A percentile compares a stretch with the other conserved stretches of the same genome.
These are phyloP conservation scores for Caryopteris hybrid DNA, from an alignment of 305 asterid species.

Conservation along the genomic window DNA sequence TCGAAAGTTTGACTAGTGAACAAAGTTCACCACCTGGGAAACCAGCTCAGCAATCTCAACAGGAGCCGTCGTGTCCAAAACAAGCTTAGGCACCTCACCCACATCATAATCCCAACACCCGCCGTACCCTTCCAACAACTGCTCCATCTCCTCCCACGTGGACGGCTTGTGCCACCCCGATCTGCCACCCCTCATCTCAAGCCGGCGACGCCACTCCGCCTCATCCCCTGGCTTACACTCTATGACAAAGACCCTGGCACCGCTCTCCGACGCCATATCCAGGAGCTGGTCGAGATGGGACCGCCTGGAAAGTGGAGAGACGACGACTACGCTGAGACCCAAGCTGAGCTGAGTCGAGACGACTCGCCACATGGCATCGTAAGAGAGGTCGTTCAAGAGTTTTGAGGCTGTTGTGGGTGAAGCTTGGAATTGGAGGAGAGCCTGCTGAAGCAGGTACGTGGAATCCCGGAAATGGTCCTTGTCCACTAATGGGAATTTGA, in stretches of 20 bases:
- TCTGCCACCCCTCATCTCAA: conserved; percentile 45
- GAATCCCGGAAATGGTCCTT: conserved; percentile 65
- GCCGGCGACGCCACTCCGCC: conserved; percentile 60
- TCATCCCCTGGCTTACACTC: conserved; percentile 61
- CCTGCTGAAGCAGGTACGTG: conserved; percentile 39
- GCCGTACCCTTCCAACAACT: conserved; percentile 47
- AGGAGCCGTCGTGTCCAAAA: conserved; percentile 53
- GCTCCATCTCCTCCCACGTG: conserved; percentile 67
- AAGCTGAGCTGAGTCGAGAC: conserved; percentile 45
- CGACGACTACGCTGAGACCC: conserved; percentile 53
- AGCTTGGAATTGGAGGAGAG: conserved; percentile 7
- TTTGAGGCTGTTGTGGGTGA: conserved; percentile 26
- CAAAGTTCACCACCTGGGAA: conserved; percentile 32
- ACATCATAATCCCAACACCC: conserved; percentile 76
- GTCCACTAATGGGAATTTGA: conserved; percentile 59
- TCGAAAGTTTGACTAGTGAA: no score
- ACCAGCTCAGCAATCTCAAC: conserved; percentile 31
- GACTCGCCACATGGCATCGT: conserved; percentile 55
- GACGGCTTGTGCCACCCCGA: conserved; percentile 63
- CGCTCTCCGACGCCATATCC: conserved; percentile 22
- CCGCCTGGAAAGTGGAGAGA: conserved; percentile 61
- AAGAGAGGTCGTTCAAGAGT: conserved; percentile 64
- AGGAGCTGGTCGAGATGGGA: conserved; percentile 45
- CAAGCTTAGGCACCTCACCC: conserved; percentile 47
- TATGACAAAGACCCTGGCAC: conserved; percentile 38